Evolutionary conservation across 805 yeast species (phyloP).

Genomic region (Hagleromyces aurorensis): DNA sequence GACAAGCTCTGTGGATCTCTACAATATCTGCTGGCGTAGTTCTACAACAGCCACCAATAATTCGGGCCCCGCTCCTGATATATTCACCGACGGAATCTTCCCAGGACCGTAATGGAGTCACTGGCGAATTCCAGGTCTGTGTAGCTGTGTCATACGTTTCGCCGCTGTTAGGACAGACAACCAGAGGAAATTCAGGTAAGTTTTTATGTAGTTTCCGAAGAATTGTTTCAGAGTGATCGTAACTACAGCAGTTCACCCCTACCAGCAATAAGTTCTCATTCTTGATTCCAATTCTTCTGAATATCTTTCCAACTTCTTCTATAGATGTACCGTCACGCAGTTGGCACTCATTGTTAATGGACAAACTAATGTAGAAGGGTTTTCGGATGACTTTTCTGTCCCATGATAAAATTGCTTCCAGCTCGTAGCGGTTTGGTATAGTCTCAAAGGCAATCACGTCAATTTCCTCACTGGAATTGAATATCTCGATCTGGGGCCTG

Average conservation of each 20-base stretch:
- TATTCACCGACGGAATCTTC: conserved; percentile 34
- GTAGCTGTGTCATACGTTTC: conserved; percentile 47
- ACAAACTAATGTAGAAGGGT: conserved; percentile 39
- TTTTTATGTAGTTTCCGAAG: conserved; percentile 23
- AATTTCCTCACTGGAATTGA: conserved; percentile 41
- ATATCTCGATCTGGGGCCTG: conserved; percentile 35
- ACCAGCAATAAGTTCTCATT: conserved; percentile 37
- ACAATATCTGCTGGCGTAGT: conserved; percentile 45
- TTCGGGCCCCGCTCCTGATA: conserved; percentile 35
- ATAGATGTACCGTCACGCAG: conserved; percentile 47
- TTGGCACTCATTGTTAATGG: conserved; percentile 32
- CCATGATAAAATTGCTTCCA: conserved; percentile 39
- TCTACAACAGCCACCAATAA: conserved; percentile 74
- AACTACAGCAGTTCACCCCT: conserved; percentile 66
- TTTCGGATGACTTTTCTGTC: conserved; percentile 32
- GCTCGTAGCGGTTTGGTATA: conserved; percentile 53
- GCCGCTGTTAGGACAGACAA: conserved; percentile 73
- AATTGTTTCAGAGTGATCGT: conserved; percentile 35
- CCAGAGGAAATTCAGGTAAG: conserved; percentile 32
- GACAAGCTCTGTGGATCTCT: conserved; percentile 14
- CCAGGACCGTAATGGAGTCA: too few relatives aligned
- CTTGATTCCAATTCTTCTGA: conserved; percentile 14
- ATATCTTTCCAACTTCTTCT: conserved; percentile 24
- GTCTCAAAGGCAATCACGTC: conserved; percentile 67
- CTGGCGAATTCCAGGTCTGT: conserved; percentile 35